Base-by-base conservation (phyloP, 164 flowering plant species). In the Liquidambar formosana region DNA sequence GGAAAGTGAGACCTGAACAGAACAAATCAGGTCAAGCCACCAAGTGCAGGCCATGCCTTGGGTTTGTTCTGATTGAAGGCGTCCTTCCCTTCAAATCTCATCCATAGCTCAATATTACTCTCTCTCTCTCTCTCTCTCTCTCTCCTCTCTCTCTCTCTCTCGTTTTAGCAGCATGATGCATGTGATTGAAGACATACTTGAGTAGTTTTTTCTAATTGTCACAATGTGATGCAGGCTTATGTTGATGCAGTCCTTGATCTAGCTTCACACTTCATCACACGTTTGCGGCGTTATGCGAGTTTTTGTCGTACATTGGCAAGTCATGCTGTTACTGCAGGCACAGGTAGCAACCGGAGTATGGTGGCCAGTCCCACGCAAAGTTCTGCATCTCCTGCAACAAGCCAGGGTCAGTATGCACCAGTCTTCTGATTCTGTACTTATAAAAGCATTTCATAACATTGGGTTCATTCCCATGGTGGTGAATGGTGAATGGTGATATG, bases 231-330 rank as follows among this genome's bases (percentile, higher is more conserved):
- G 72, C 91, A 96, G 99, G 98, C 98, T 47, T 96, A 96, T 82
- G 98, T 93, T 71, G 98, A 96, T 85, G 90, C 98, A 5, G 83
- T 96, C 26, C 96, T 96, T 72, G 99, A 96, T 84, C 84, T 96
- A 57, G 91, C 99, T 67, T 96, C 99, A 62, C 99, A 96, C 79
- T 96, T 96, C 77, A 93, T 93, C 64, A 96, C 98, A 62, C 96
- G 99, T 25, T 80, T 96, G 82, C 83, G 99, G 38, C 97, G 99
- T 10, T 96, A 96, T 85, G 99, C 99, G 56, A 96, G 99, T 73
- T 96, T 96, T 73, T 96, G 99, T 67, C 99, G 99, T 69, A 96
- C 99, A 65, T 80, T 96, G 75, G 99, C 99, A 48, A 93, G 90
- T 77, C 99, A 92, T 86, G 97, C 99, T 78, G 96, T 86, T 75